Evolutionary conservation across 2,329 filamentous ascomycete species (phyloP).

Genomic region (Chaetomiaceae sp.): DNA sequence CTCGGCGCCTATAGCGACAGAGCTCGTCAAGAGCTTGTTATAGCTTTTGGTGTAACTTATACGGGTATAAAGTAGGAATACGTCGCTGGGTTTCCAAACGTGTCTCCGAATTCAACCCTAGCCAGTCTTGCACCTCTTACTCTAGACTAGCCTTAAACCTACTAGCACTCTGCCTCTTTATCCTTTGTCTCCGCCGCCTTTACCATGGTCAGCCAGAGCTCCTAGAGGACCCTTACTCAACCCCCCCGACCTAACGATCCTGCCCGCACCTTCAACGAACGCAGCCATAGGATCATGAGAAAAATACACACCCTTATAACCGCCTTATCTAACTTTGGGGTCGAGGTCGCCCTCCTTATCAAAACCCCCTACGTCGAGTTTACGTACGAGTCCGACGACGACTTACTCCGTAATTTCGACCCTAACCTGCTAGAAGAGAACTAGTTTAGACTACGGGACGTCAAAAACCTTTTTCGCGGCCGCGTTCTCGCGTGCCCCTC

Average conservation of each 20-base stretch:
- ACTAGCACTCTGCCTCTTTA: neutral
- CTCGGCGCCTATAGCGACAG: neutral
- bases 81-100: conserved; percentile 1
- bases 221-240: neutral
- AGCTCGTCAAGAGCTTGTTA: neutral
- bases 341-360: conserved; percentile 4
- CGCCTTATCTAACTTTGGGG: neutral
- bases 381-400: conserved; percentile 2
- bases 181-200: neutral
- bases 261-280: neutral
- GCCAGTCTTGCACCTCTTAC: neutral
- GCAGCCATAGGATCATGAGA: neutral
- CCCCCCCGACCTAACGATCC: neutral
- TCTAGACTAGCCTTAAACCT: neutral
- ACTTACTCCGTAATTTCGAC: neutral
- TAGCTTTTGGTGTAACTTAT: neutral
- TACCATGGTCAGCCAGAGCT: conserved; percentile 1
- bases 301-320: conserved; percentile 1
- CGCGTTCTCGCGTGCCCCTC: neutral
- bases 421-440: conserved; percentile 1
- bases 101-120: neutral
- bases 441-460: conserved; percentile 1
- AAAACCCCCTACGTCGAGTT: neutral
- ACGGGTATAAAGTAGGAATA: conserved; percentile 4
- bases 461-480: conserved; percentile 1